These are phyloP conservation scores for Pezicula neosporulosa DNA, from an alignment of 2,329 filamentous ascomycete species.

Conservation along the genomic window DNA sequence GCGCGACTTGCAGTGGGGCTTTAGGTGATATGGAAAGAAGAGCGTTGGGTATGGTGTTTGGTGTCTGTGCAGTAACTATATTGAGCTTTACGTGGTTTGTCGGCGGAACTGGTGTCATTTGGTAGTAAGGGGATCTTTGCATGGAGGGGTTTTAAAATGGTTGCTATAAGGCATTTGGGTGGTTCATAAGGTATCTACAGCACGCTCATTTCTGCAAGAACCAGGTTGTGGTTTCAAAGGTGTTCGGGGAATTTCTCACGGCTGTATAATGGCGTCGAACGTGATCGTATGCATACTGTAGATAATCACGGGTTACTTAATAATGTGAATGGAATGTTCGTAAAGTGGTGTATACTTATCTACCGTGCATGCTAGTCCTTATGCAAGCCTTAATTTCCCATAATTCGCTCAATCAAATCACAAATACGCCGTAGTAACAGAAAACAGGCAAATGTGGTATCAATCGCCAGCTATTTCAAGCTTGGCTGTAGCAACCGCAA, in stretches of 20 bases:
- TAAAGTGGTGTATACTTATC: no score
- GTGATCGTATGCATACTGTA: background rate
- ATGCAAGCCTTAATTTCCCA: no score
- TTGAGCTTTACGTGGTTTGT: constrained; percentile 64
- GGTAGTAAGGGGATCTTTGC: constrained; percentile 14
- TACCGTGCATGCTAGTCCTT: no score
- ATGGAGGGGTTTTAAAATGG: background rate
- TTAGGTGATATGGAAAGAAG: constrained; percentile 42
- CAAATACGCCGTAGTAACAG: no score
- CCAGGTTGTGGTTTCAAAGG: background rate
- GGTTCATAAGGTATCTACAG: background rate
- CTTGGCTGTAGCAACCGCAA: background rate
- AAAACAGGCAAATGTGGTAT: background rate
- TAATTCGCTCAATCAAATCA: no score
- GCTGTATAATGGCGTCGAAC: background rate
- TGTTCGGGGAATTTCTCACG: background rate
- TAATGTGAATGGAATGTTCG: no score
- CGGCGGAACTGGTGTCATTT: constrained; percentile 36
- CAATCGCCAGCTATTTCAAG: background rate
- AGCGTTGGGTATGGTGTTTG: constrained; percentile 46
- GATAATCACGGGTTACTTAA: no score
- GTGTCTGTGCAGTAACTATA: constrained; percentile 54
- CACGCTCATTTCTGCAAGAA: constrained; percentile 1
- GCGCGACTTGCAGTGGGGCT: constrained; percentile 54
- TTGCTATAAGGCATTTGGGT: background rate